Evolutionary conservation across 495 filamentous ascomycete genomes (phyloP), one percentile per base, ranked within the genome.

Genomic region (Hyaloscypha finlandica): DNA sequence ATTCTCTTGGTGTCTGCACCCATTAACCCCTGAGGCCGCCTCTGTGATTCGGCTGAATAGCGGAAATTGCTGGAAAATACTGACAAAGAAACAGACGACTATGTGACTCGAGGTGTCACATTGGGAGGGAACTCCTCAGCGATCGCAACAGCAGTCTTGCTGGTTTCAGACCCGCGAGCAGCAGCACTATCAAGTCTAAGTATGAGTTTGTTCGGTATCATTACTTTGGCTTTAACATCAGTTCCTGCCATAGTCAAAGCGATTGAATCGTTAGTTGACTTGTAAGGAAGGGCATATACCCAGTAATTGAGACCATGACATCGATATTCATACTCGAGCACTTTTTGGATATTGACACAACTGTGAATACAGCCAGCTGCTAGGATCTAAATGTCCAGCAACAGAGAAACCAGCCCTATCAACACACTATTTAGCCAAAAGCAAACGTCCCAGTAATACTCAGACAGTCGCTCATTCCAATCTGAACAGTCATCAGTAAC

Each of bases 181-280:
- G 84, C 84, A 8, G 83, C 84, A 42, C 75, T 87, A 58, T 81
- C 79, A 32, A 82, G 79, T 60, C 73, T 87, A 9, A 77, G 79
- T 1, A 85, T 87, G 84, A 81, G 80, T 35, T 60, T 85, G 16
- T 85, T 86, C 67, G 84, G 84, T 8, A 82, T 82, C 1, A 80
- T 81, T 33, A 84, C 81, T 3, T 78, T 86, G 19, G 78, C 80
- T 25, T 77, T 84, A 69, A 83, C 81, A 8, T 79, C 78, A 42
- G 77, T 86, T 22, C 83, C 83, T 16, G 70, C 75, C 8, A 78
- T 80, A 31, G 74, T 75, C 3, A 72, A 70, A 32, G 71, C 74
- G 37, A 68, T 82, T 4, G 69, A 75, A 42, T 77, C 77, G n/a
- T 65, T 80, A n/a, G 80, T 82, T 4, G 75, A 72, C 8, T 57